Evolutionary conservation across 1,284 basidiomycete genomes (phyloP), one percentile per base, ranked within the genome.

Genomic region (Cryptococcus amylolentus): DNA sequence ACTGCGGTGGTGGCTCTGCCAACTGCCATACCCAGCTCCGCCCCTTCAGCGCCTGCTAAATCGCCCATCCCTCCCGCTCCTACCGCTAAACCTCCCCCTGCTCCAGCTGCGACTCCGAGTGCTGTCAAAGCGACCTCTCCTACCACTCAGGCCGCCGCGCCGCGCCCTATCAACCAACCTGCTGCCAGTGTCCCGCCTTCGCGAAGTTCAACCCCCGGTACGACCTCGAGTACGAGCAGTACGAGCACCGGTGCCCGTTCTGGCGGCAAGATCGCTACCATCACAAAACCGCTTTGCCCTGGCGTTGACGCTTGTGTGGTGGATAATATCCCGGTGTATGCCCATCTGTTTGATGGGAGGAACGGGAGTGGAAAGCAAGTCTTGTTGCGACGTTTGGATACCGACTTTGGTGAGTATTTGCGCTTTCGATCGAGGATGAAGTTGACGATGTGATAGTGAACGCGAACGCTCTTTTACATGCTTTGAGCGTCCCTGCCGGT

Each of bases 301-400:
- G 72, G 70, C 9, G 66, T 76, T 4, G 66, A 69, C 40, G 71
- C 71, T 6, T 69, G 69, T 59, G 72, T 76, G 9, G 64, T 76
- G 6, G 71, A 74, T 53, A 69, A 73, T 45, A 72, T 76, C 2
- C 73, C 73, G 1, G 70, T 72, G 12, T 76, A 76, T 59, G 62
- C 66, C 37, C 68, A 71, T 56, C 41, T 68, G 8, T 67, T 60
- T 46, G 68, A 66, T 48, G 56, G 60, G 26, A 61, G 57, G 42
- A 41, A 51, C 35, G 55, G 52, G 14, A 41, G 51, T 26, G 62
- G 62, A 2, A 62, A 61, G 56, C 62, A 65, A 48, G 64, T 63
- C 1, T 52, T 76, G 7, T 64, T 72, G 16, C 57, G 73, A 45
- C 56, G 73, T 5, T 61, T 76, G 26, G 73, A 76, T 56, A 67